phyloP scores from a whole-genome alignment of 164 flowering plant genomes.

The grape (Vitis vinifera) region DNA sequence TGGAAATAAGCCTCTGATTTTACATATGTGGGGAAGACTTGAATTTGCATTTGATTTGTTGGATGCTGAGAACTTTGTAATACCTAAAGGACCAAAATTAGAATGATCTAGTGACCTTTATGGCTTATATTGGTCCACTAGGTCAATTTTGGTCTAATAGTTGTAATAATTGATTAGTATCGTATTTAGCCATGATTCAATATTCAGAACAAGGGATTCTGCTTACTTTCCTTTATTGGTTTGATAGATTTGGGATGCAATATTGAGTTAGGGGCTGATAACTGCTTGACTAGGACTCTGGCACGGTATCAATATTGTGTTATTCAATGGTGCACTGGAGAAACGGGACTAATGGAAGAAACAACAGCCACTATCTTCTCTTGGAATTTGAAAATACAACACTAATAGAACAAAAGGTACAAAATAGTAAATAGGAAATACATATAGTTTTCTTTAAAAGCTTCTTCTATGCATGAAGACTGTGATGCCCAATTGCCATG shows the following conservation, averaged over 20 bases:
- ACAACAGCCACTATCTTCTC: no score
- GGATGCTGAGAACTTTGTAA: no score
- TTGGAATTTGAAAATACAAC: constrained; percentile 7
- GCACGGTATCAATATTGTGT: background rate
- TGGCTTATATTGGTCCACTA: no score
- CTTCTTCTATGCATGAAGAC: constrained; percentile 10
- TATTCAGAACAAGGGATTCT: background rate
- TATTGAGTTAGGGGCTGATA: background rate
- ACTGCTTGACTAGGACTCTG: background rate
- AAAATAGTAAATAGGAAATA: background rate
- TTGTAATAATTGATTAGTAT: background rate
- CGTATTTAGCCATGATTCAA: background rate
- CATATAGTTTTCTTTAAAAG: background rate
- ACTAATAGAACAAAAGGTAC: background rate
- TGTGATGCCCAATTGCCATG: constrained; percentile 30
- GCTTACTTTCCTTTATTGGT: no score
- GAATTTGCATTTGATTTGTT: no score
- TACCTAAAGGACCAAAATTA: no score
- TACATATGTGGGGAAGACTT: no score
- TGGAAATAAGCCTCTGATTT: no score
- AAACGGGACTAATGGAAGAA: background rate
- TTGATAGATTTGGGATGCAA: background rate
- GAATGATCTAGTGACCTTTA: no score
- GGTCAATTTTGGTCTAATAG: no score
- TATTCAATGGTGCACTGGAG: background rate